Evolutionary conservation across 1,139 yeast species (phyloP), one percentile per base, ranked within the genome.

Genomic region (Pichia sp.): DNA sequence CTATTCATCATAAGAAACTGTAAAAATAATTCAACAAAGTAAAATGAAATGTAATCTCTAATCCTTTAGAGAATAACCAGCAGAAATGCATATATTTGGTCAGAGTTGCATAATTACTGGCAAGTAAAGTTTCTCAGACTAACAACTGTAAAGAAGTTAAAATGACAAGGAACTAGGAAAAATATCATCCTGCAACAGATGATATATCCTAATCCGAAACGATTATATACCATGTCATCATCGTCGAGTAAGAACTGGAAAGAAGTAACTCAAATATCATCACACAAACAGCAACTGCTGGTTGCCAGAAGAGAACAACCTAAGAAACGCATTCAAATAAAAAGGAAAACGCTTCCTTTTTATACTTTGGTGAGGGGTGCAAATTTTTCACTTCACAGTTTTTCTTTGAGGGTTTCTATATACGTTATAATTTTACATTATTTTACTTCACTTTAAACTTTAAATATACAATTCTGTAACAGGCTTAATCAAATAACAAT

Each of bases 171-270:
- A 52, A 51, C 57, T 57, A 58, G 58, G 61, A 63, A 60, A 36
- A 50, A 61, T 59, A 54, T 46, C 55, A 69, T 46, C 64, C 53
- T 61, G 67, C 66, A 59, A 64, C 46, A 56, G 62, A 47, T 48
- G 19, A 44, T 55, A 61, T 62, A 61, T 62, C 61, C 51, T 53
- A 28, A 42, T 43, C 57, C 60, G 51, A 56, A 72, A 78, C 85
- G 71, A 73, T 81, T 83, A 73, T 80, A 81, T 76, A 70, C 80
- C 83, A 82, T 82, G 84, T 84, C 89, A 84, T 82, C 91, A 84
- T 79, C 80, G 88, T 84, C 91, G 89, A 79, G 80, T 85, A 78
- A 58, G 88, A 77, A 83, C 77, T 81, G 85, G 87, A 83, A 82
- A 84, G 87, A 82, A 66, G 69, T 60, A 59, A 78, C 83, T 77